Evolutionary conservation across 805 yeast genomes (phyloP).

Genomic region (Saturnispora bothae): DNA sequence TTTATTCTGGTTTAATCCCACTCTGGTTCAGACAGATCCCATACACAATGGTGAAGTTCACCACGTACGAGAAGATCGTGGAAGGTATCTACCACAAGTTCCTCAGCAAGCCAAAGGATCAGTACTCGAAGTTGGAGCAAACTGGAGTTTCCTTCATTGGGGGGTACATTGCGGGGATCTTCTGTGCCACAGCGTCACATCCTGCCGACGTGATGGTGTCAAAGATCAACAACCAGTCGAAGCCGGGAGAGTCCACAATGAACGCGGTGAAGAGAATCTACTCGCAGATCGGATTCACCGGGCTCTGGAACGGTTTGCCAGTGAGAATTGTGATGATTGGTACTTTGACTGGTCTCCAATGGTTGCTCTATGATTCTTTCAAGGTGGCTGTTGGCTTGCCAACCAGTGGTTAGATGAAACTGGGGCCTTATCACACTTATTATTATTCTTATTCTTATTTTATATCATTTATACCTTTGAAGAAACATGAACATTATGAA

Average conservation of each 20-base stretch:
- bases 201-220: constrained; percentile 99
- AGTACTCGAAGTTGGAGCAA: constrained; percentile 66
- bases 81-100: constrained; percentile 56
- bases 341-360: constrained; percentile 93
- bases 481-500: too few species aligned
- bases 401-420: constrained; percentile 59
- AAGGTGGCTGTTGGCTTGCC: constrained; percentile 93
- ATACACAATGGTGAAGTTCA: constrained; percentile 96
- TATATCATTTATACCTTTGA: too few species aligned
- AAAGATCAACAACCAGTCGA: constrained; percentile 68
- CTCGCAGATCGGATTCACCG: constrained; percentile 72
- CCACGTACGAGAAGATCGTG: constrained; percentile 87
- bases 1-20: constrained; percentile 85
- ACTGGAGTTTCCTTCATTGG: constrained; percentile 92
- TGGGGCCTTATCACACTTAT: neutral
- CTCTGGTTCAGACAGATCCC: constrained; percentile 96
- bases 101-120: constrained; percentile 62
- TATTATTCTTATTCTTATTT: too few species aligned
- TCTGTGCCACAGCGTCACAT: constrained; percentile 92
- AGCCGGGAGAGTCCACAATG: constrained; percentile 54
- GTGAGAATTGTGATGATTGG: constrained; percentile 96
- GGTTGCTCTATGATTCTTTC: constrained; percentile 94
- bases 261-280: constrained; percentile 68
- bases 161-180: constrained; percentile 95
- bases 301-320: constrained; percentile 91